Evolutionary conservation across 441 rosid species (phyloP), one percentile per base, ranked within the genome.

Genomic region (Hura crepitans): DNA sequence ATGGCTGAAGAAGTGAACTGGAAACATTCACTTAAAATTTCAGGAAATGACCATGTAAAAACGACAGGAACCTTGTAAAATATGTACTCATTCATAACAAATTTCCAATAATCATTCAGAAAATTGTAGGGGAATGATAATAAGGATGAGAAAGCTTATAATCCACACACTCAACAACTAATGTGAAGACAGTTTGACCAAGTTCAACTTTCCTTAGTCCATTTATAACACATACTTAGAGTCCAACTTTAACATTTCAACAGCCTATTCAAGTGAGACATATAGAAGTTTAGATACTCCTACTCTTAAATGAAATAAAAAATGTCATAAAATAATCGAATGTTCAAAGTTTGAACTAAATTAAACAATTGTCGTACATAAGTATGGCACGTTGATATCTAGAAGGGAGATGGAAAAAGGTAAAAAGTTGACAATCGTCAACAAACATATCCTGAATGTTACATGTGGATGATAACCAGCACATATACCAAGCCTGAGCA

Each of bases 401-500:
- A 46, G 46, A 27, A 2, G 17, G 13, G 45, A 25, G 6, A 17
- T 3, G 15, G 5, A 28, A 9, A 42, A 11, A 54, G 39, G 33
- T 2, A 10, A 39, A 55, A n/a, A 42, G 10, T 10, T 37, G n/a
- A 51, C 35, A 65, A 66, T 18, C 12, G 47, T 50, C n/a, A 45
- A 43, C 42, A 46, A 60, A 54, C 11, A 37, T 31, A 39, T 66
- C 63, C 35, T 61, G 58, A 54, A 67, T 31, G n/a, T 2, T 25
- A 20, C 59, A 49, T n/a, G 42, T 12, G 35, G 58, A 60, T 13
- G 25, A 50, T 25, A 54, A 77, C 6, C 25, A 65, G 7, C 51
- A 50, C 0, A 9, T 25, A 43, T 68, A 65, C 43, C 55, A 42
- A n/a, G 17, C 46, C 61, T n/a, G 72, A 71, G 75, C 39, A 65